Evolutionary conservation across 805 yeast species (phyloP), one percentile per base, ranked within the genome.

Genomic region (Lachancea quebecensis): DNA sequence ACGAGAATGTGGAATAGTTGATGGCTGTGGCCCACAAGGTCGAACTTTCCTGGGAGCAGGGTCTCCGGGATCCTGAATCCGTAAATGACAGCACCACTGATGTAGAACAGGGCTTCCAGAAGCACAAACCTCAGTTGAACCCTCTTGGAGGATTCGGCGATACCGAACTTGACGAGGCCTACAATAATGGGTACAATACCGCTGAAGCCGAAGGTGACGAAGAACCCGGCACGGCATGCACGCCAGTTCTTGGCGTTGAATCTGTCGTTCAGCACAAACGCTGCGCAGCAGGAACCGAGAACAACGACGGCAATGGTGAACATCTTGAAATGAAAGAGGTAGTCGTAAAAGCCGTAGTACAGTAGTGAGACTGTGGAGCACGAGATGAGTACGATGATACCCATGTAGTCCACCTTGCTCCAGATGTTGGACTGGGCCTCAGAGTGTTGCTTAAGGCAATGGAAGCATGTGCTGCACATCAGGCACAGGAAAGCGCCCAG

Each of bases 1-100:
- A 87, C 95, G 57, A 83, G 64, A 4, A 83, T 65, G 58, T 87
- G 95, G 62, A 88, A 87, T 4, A 87, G 74, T 59, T 88, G 96
- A 60, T 88, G 96, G 8, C 93, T 82, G 53, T 82, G 82, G 8
- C 95, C 95, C 52, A 77, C 68, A 11, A 77, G 53, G 54, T 87
- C 95, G 54, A 77, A 84, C 30, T 42, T 60, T 0, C 89, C 89
- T 0, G 88, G 87, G 6, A 52, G 54, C 39, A 72, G 71, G 6
- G 55, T 42, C 60, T 89, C 97, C 0, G 97, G 97, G 25, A 87
- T 62, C 48, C 96, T 70, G 41, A 72, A 66, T 0, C 95, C 96
- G 59, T 89, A 89, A 36, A 89, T 61, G 0, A 73, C 65, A 0
- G 96, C 96, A 1, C 97, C 97, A 1, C 68, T 50, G 5, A 87